A percentile compares a stretch with the other conserved stretches of the same genome.
Evolutionary conservation across 371 early-diverging fungal genomes (phyloP).

Genomic region (Saksenaea vasiformis): DNA sequence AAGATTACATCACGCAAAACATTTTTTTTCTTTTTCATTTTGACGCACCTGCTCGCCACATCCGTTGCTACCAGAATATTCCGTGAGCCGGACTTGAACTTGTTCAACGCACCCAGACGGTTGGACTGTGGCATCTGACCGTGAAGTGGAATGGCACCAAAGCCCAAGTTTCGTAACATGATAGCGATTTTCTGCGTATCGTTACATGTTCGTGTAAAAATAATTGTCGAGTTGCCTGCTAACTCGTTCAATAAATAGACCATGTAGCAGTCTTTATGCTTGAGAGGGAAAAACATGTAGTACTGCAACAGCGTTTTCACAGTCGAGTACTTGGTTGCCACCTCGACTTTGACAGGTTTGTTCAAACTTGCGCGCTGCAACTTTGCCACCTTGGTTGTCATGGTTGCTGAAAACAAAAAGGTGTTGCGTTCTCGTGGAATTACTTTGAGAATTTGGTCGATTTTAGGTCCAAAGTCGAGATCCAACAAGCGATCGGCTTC

Average conservation of each 20-base stretch:
- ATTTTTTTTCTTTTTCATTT: too few relatives aligned
- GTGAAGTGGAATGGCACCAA: constrained; percentile 92
- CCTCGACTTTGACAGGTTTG: constrained; percentile 92
- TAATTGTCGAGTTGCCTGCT: constrained; percentile 88
- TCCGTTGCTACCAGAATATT: constrained; percentile 96
- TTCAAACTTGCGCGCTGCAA: constrained; percentile 91
- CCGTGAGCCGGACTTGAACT: constrained; percentile 87
- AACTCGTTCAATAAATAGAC: constrained; percentile 91
- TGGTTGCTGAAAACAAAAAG: constrained; percentile 96
- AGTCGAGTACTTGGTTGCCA: constrained; percentile 91
- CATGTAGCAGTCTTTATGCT: constrained; percentile 93
- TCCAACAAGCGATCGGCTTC: constrained; percentile 98
- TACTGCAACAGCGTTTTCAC: constrained; percentile 92
- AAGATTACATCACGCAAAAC: too few relatives aligned
- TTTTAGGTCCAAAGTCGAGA: constrained; percentile 96
- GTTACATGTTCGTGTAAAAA: constrained; percentile 89
- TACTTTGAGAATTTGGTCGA: constrained; percentile 92
- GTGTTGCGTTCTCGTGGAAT: constrained; percentile 93
- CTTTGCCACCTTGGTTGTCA: constrained; percentile 95
- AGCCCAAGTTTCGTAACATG: constrained; percentile 88
- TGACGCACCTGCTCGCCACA: constrained; percentile 77
- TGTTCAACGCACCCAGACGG: constrained; percentile 87
- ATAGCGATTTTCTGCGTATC: constrained; percentile 84
- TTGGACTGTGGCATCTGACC: constrained; percentile 93
- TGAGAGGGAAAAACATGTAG: constrained; percentile 95